These are phyloP conservation scores for Dissophora globulifera DNA, from an alignment of 192 early-diverging fungal species.

Conservation along the genomic window DNA sequence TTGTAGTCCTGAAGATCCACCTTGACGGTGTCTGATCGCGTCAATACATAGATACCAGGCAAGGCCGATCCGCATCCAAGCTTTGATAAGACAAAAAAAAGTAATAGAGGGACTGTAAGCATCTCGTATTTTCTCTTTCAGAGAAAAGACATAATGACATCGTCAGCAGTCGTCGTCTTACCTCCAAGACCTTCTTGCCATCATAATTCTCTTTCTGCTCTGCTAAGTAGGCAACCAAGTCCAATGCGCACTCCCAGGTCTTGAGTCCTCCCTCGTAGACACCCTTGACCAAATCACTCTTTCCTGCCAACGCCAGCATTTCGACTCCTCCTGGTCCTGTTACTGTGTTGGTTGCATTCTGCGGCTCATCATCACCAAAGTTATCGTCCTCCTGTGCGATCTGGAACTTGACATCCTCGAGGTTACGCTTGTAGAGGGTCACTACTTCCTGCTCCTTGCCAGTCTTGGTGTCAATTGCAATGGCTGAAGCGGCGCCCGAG, in stretches of 20 bases:
- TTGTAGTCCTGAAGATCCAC: conserved; percentile 97
- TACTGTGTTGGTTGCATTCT: background rate
- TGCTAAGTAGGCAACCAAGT: conserved; percentile 80
- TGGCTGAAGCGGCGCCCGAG: conserved; percentile 27
- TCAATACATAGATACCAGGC: conserved; percentile 84
- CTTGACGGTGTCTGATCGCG: conserved; percentile 47
- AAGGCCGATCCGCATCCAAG: conserved; percentile 91
- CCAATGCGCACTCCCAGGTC: conserved; percentile 96
- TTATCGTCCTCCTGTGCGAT: conserved; percentile 75
- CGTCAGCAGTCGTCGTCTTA: too few relatives aligned
- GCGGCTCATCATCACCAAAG: conserved; percentile 17
- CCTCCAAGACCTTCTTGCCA: conserved; percentile 64
- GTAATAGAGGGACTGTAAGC: too few relatives aligned
- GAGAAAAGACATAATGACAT: too few relatives aligned
- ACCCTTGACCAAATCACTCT: conserved; percentile 85
- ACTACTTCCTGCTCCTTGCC: conserved; percentile 35
- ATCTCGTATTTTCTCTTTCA: too few relatives aligned
- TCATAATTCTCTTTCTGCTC: conserved; percentile 49
- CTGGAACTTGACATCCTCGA: conserved; percentile 87
- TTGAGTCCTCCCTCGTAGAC: conserved; percentile 97
- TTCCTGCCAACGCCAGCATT: conserved; percentile 60
- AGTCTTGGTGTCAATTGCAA: conserved; percentile 20
- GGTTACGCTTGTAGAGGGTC: conserved; percentile 73
- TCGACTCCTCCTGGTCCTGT: conserved; percentile 39
- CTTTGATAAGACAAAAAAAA: too few relatives aligned